phyloP scores from a whole-genome alignment of 768 basidiomycete species.

The Trametes elegans region DNA sequence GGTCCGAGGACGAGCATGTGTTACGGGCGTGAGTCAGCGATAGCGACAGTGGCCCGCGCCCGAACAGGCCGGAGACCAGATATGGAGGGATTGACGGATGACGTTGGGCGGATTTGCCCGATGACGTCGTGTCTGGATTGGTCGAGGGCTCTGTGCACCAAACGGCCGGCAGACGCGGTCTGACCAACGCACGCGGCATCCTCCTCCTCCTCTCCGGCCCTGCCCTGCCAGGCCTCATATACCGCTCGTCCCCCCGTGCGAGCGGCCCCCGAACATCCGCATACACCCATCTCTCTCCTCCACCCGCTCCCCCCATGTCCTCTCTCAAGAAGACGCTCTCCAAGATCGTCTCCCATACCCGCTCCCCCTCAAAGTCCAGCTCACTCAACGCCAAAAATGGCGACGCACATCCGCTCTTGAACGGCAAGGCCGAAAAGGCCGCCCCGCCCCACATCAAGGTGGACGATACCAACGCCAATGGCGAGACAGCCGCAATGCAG shows the following conservation, averaged over 20 bases:
- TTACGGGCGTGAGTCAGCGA: constrained; percentile 1
- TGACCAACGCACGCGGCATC: not conserved
- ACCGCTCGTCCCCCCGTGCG: not conserved
- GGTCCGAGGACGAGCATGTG: too few relatives aligned
- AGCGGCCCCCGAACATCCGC: not conserved
- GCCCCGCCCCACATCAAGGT: not conserved
- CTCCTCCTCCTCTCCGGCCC: not conserved
- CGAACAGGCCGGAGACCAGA: not conserved
- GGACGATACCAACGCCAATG: constrained; percentile 14
- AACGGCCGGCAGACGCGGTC: not conserved
- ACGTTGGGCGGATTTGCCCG: constrained; percentile 1
- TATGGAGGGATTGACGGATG: constrained; percentile 11
- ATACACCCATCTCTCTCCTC: constrained; percentile 2
- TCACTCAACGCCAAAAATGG: constrained; percentile 4
- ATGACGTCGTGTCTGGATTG: constrained; percentile 17
- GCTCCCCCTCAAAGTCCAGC: constrained; percentile 12
- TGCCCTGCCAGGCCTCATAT: constrained; percentile 1
- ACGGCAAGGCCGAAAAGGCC: constrained; percentile 11
- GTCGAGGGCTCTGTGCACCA: constrained; percentile 3
- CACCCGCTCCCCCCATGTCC: constrained; percentile 15
- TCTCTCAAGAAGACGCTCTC: constrained; percentile 22
- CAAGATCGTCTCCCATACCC: constrained; percentile 18
- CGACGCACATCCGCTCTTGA: constrained; percentile 12
- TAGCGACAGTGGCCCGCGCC: not conserved
- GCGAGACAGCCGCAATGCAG: constrained; percentile 2